Percentiles rank a stretch among this genome's conserved stretches.
Conservation (phyloP, 2,329 filamentous ascomycete genomes). For the Beauveria medogensis region DNA sequence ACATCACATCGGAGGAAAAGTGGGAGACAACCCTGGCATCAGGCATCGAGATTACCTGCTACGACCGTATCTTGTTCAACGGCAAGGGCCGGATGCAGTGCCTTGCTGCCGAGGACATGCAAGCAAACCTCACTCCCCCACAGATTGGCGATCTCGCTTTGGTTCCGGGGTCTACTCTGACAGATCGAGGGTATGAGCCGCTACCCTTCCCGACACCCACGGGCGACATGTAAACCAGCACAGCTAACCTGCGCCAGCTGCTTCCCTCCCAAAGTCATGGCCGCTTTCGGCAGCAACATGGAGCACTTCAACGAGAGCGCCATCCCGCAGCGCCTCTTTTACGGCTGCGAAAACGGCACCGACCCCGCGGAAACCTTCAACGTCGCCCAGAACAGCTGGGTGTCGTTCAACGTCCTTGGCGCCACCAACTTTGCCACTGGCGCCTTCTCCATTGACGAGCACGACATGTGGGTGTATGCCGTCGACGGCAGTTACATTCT, state of each 20-base stretch:
- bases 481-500: slow-evolving; percentile 47
- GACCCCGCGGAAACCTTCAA: slow-evolving; percentile 36
- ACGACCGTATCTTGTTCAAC: slow-evolving; percentile 54
- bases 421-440: slow-evolving; percentile 38
- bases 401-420: slow-evolving; percentile 48
- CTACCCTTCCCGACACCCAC: not conserved
- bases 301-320: slow-evolving; percentile 23
- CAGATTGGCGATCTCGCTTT: slow-evolving; percentile 24
- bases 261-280: slow-evolving; percentile 33
- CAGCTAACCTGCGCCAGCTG: slow-evolving; percentile 19
- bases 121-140: slow-evolving; percentile 24
- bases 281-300: slow-evolving; percentile 20
- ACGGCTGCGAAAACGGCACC: slow-evolving; percentile 38
- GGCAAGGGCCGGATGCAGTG: slow-evolving; percentile 51
- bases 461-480: slow-evolving; percentile 45
- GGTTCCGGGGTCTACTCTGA: slow-evolving; percentile 25
- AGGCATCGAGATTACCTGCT: slow-evolving; percentile 45
- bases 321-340: slow-evolving; percentile 35
- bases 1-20: slow-evolving; percentile 41
- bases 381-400: slow-evolving; percentile 35
- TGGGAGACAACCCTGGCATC: slow-evolving; percentile 35
- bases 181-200: slow-evolving; percentile 31
- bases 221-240: not conserved
- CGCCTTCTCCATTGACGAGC: slow-evolving; percentile 42
- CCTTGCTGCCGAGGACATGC: slow-evolving; percentile 35